Conservation (phyloP, 208 protist genomes). For the Leishmania aethiopica region DNA sequence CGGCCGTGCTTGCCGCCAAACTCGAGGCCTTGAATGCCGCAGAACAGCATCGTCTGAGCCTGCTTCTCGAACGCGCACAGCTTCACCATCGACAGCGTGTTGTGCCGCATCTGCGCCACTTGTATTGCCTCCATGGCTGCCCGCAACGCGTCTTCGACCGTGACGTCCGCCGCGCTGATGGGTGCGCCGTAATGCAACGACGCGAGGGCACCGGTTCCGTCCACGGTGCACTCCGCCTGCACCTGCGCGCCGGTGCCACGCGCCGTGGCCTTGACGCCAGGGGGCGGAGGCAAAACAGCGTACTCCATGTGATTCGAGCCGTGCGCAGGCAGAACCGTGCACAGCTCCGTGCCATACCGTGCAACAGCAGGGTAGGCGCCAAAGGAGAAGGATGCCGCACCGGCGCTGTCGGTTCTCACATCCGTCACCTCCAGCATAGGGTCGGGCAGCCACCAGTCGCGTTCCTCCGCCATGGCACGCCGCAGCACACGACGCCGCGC, state of each 20-base stretch:
- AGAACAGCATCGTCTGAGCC: conserved; percentile 72
- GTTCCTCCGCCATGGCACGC: conserved; percentile 58
- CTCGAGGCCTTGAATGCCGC: conserved; percentile 56
- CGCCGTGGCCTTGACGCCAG: conserved; percentile 1
- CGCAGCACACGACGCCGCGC: conserved; percentile 66
- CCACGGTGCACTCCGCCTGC: conserved; percentile 56
- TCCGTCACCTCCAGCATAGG: conserved; percentile 73
- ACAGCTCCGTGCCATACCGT: conserved; percentile 78
- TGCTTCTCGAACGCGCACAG: conserved; percentile 64
- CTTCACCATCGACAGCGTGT: conserved; percentile 67
- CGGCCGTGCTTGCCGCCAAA: conserved; percentile 88
- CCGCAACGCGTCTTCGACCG: conserved; percentile 58
- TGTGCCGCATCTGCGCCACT: conserved; percentile 71
- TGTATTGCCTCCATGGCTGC: conserved; percentile 59
- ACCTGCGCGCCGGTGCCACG: conserved; percentile 14
- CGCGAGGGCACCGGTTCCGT: conserved; percentile 73
- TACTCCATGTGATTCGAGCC: conserved; percentile 37
- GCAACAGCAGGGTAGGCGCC: conserved; percentile 48
- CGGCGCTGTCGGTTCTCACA: conserved; percentile 45
- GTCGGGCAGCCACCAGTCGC: conserved; percentile 85
- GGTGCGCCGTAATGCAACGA: conserved; percentile 36
- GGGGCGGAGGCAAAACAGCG: conserved; percentile 19
- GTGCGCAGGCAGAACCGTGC: conserved; percentile 51
- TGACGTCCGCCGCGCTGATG: conserved; percentile 37
- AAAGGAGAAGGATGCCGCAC: conserved; percentile 29